Evolutionary conservation across 1,139 yeast genomes (phyloP).

Genomic region (Blastobotrys persicus): DNA sequence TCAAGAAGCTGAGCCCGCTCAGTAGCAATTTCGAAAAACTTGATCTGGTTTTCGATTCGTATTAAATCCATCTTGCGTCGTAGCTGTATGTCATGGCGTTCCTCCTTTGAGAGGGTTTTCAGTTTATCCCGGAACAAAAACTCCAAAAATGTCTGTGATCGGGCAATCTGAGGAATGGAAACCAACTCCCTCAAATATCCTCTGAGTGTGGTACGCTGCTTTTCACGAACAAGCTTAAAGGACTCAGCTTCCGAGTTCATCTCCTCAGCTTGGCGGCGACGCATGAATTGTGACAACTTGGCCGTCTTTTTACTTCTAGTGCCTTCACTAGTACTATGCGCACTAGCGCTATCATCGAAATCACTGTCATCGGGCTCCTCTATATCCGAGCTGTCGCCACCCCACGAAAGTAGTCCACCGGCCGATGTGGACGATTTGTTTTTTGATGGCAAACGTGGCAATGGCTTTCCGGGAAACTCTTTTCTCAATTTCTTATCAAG

Average conservation of each 20-base stretch:
- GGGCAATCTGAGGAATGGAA: slow-evolving; percentile 54
- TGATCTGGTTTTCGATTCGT: slow-evolving; percentile 62
- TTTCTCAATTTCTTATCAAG: slow-evolving; percentile 52
- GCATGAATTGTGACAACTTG: slow-evolving; percentile 2
- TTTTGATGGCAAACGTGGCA: slow-evolving; percentile 64
- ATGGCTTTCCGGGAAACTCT: slow-evolving; percentile 65
- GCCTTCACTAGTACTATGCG: slow-evolving; percentile 12
- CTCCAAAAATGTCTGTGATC: slow-evolving; percentile 48
- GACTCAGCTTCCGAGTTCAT: slow-evolving; percentile 10
- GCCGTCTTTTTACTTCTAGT: slow-evolving; percentile 9
- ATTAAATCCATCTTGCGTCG: slow-evolving; percentile 61
- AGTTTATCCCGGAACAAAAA: slow-evolving; percentile 51
- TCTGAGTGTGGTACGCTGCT: slow-evolving; percentile 69
- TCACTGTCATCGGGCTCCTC: slow-evolving; percentile 24
- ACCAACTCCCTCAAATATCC: slow-evolving; percentile 61
- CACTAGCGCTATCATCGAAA: slow-evolving; percentile 19
- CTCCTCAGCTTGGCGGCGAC: background rate
- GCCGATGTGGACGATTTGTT: slow-evolving; percentile 34
- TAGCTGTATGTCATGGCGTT: slow-evolving; percentile 52
- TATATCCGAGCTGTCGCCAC: slow-evolving; percentile 11
- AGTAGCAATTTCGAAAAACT: slow-evolving; percentile 68
- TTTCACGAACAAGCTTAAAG: slow-evolving; percentile 53
- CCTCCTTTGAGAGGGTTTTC: slow-evolving; percentile 40
- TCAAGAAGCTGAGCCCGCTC: slow-evolving; percentile 49
- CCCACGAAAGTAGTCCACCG: slow-evolving; percentile 18